These are phyloP conservation scores for Boechera divaricarpa DNA, from an alignment of 345 rosid species.

Conservation along the genomic window DNA sequence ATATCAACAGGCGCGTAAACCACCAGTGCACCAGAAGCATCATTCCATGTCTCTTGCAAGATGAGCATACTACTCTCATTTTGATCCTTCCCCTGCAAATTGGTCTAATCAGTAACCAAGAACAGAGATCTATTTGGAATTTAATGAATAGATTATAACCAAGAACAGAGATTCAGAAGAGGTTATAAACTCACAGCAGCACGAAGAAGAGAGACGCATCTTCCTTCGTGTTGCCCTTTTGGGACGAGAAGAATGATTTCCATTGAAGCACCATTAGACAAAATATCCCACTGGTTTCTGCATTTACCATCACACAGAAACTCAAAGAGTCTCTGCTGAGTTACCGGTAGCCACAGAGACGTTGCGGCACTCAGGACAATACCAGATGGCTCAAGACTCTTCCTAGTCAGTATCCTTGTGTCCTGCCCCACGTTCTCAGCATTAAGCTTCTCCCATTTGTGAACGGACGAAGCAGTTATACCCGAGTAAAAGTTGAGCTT, in stretches of 20 bases:
- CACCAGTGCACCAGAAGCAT: constrained; percentile 57
- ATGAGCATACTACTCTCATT: constrained; percentile 55
- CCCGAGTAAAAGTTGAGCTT: constrained; percentile 60
- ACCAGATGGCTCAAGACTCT: constrained; percentile 56
- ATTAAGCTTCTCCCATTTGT: constrained; percentile 61
- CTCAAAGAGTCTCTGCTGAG: constrained; percentile 61
- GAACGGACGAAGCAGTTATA: constrained; percentile 51
- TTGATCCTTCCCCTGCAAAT: constrained; percentile 47
- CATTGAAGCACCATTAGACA: constrained; percentile 56
- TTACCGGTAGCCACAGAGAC: constrained; percentile 67
- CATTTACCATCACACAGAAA: constrained; percentile 55
- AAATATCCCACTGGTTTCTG: constrained; percentile 68
- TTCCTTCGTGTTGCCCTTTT: constrained; percentile 50
- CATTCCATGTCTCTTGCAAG: constrained; percentile 73
- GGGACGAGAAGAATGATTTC: constrained; percentile 53
- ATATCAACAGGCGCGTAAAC: constrained; percentile 73
- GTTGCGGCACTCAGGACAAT: constrained; percentile 62
- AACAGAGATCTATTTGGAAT: neutral
- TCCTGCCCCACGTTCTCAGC: constrained; percentile 54
- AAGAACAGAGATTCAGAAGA: constrained; percentile 16
- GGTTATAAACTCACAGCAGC: constrained; percentile 52
- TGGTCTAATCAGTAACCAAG: constrained; percentile 14
- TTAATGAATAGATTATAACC: neutral
- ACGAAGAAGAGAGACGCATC: constrained; percentile 60
- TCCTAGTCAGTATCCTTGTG: constrained; percentile 59